phyloP scores from a whole-genome alignment of 441 rosid genomes.

The Macaranga tanarius region DNA sequence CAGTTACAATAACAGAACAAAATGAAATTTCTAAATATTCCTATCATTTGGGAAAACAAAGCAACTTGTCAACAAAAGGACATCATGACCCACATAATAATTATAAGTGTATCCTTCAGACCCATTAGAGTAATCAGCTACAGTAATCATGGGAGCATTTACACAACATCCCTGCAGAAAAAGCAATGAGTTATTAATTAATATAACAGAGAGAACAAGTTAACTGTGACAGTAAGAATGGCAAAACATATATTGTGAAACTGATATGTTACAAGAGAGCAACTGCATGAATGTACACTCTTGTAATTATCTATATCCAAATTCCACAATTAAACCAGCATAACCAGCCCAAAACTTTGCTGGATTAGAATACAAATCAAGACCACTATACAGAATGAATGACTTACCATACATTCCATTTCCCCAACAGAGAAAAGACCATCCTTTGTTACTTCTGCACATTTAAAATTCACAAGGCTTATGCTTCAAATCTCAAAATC shows the following conservation, averaged over 20 bases:
- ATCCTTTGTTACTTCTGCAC: constrained; percentile 93
- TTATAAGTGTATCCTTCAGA: constrained; percentile 96
- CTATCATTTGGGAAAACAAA: background rate
- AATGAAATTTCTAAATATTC: constrained; percentile 8
- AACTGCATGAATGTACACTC: background rate
- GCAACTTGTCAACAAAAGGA: constrained; percentile 6
- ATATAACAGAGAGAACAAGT: constrained; percentile 8
- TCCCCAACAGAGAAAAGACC: constrained; percentile 98
- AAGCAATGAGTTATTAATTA: constrained; percentile 16
- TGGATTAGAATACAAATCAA: background rate
- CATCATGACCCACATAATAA: constrained; percentile 62
- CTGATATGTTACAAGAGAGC: background rate
- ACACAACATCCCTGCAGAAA: constrained; percentile 90
- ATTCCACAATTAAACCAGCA: background rate
- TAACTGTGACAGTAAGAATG: background rate
- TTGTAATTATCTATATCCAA: background rate
- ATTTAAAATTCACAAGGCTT: constrained; percentile 13
- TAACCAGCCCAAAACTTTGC: constrained; percentile 3
- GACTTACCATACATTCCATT: constrained; percentile 98
- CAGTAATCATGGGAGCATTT: constrained; percentile 99
- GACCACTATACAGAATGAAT: constrained; percentile 12
- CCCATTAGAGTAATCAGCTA: constrained; percentile 93
- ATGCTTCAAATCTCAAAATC: constrained; percentile 21
- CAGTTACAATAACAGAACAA: constrained; percentile 30
- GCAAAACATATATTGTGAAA: background rate